Conservation (phyloP, 345 rosid species). For the Eucalyptus camaldulensis region DNA sequence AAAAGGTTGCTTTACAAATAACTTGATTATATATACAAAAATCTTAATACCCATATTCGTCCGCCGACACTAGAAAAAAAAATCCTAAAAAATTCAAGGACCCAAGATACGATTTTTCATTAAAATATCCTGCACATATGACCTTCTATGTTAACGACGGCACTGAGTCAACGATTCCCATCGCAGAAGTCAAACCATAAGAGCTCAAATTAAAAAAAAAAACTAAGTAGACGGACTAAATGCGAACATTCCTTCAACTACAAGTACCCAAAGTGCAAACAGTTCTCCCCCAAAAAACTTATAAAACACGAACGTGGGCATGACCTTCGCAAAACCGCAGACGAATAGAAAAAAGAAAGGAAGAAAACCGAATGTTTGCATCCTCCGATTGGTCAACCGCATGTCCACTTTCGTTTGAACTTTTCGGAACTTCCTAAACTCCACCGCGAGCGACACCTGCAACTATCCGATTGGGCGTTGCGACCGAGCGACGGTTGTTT, state of each 20-base stretch:
- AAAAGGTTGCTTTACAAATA: not conserved
- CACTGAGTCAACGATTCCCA: not conserved
- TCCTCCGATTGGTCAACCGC: not conserved
- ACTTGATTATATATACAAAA: not conserved
- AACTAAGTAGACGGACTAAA: not conserved
- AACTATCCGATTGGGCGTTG: not conserved
- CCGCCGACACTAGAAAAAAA: not conserved
- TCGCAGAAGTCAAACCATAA: not conserved
- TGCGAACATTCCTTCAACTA: not conserved
- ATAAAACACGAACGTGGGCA: not conserved
- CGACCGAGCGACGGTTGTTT: not conserved
- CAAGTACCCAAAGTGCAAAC: not conserved
- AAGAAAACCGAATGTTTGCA: not conserved
- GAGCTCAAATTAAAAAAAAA: no score
- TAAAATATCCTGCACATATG: not conserved
- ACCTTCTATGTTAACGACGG: not conserved
- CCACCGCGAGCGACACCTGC: not conserved
- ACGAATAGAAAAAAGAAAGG: not conserved
- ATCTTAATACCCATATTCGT: not conserved
- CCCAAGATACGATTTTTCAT: not conserved
- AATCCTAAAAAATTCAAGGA: not conserved
- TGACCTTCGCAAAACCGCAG: not conserved
- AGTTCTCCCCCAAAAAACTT: rapidly evolving
- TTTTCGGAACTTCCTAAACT: not conserved
- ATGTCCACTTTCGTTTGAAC: not conserved